These are phyloP conservation scores for Candida sp. DNA, from an alignment of 1,139 yeast species.

Conservation along the genomic window DNA sequence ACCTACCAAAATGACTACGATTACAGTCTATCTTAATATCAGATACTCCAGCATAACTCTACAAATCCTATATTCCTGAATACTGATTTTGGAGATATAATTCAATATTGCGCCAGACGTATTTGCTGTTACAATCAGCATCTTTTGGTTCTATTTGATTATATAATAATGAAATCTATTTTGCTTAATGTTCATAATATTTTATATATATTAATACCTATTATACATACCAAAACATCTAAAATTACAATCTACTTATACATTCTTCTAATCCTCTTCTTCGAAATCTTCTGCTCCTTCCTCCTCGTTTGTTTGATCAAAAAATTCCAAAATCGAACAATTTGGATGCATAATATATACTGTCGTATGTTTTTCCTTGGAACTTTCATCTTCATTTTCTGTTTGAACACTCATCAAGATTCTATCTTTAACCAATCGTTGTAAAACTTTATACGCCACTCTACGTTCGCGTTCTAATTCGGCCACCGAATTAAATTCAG, in stretches of 20 bases:
- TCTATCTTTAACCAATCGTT: constrained; percentile 81
- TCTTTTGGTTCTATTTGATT: no score
- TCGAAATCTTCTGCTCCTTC: constrained; percentile 13
- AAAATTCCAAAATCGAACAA: constrained; percentile 68
- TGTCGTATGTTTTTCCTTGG: constrained; percentile 15
- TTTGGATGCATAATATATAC: constrained; percentile 88
- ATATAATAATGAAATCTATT: no score
- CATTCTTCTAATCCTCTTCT: constrained; percentile 6
- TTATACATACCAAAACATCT: not conserved
- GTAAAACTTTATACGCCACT: constrained; percentile 76
- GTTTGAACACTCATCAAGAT: constrained; percentile 81
- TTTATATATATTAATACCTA: no score
- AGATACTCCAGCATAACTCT: no score
- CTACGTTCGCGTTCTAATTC: constrained; percentile 71
- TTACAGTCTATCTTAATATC: no score
- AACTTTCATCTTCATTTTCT: constrained; percentile 34
- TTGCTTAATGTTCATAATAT: no score
- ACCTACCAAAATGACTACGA: no score
- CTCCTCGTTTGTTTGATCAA: constrained; percentile 32
- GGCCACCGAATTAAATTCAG: constrained; percentile 64
- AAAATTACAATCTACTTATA: constrained; percentile 1
- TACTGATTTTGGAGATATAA: no score
- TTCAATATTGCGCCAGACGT: no score
- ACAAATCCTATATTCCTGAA: no score
- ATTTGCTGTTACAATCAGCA: no score